Conservation (phyloP, 78 protist species). For the Dictyostelium discoideum region dicty_2.7 NC_007091.3:939001-939500, state of each 20-base stretch:
- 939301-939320: neutral
- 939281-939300: neutral
- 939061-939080: neutral
- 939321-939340: neutral
- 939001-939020: neutral
- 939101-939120: neutral
- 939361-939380: neutral
- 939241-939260: neutral
- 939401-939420: neutral
- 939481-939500: neutral
- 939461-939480: constrained; percentile 4
- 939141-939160: neutral
- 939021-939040: too few species aligned
- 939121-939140: neutral
- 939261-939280: neutral
- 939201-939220: neutral
- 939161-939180: neutral
- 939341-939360: neutral
- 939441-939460: neutral
- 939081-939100: neutral
- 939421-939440: neutral
- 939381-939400: neutral
- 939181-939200: neutral
- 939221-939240: neutral
- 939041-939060: too few species aligned